Evolutionary conservation across 192 early-diverging fungal genomes (phyloP).

Genomic region (Pilobolus umbonatus): DNA sequence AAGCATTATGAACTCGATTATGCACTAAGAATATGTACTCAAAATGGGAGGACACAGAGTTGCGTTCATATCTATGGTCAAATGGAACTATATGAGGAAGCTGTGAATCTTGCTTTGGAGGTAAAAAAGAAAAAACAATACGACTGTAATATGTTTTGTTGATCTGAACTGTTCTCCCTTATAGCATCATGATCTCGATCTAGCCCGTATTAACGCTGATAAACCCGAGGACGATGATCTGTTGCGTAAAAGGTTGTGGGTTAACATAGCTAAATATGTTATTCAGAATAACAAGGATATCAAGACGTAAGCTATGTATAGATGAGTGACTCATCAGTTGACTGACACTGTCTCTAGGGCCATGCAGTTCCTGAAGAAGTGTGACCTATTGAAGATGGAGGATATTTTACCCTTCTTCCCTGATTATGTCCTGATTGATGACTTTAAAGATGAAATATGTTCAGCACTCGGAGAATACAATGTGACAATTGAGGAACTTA

Average conservation of each 20-base stretch:
- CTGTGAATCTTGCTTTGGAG: slow-evolving; percentile 83
- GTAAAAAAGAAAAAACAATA: slow-evolving; percentile 30
- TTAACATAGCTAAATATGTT: slow-evolving; percentile 89
- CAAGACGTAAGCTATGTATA: slow-evolving; percentile 49
- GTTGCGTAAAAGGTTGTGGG: slow-evolving; percentile 83
- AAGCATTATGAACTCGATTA: slow-evolving; percentile 89
- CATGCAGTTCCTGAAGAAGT: slow-evolving; percentile 75
- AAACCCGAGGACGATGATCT: slow-evolving; percentile 75
- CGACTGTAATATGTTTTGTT: neutral
- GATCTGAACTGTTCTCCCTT: neutral
- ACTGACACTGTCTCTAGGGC: slow-evolving; percentile 47
- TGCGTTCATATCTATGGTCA: slow-evolving; percentile 87
- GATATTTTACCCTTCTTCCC: slow-evolving; percentile 97
- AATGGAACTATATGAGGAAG: slow-evolving; percentile 85
- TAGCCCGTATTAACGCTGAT: slow-evolving; percentile 88
- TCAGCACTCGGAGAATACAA: slow-evolving; percentile 89
- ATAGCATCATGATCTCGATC: slow-evolving; percentile 75
- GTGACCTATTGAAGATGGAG: slow-evolving; percentile 85
- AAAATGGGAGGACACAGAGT: slow-evolving; percentile 74
- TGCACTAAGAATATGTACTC: slow-evolving; percentile 83
- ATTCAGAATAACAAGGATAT: slow-evolving; percentile 82
- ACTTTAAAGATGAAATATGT: slow-evolving; percentile 95
- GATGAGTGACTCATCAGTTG: neutral
- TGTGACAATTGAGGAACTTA: slow-evolving; percentile 78
- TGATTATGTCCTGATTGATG: slow-evolving; percentile 94